A percentile compares a stretch with the other conserved stretches of the same genome.
Evolutionary conservation across 192 early-diverging fungal genomes (phyloP).

Genomic region (Pilaira anomala): DNA sequence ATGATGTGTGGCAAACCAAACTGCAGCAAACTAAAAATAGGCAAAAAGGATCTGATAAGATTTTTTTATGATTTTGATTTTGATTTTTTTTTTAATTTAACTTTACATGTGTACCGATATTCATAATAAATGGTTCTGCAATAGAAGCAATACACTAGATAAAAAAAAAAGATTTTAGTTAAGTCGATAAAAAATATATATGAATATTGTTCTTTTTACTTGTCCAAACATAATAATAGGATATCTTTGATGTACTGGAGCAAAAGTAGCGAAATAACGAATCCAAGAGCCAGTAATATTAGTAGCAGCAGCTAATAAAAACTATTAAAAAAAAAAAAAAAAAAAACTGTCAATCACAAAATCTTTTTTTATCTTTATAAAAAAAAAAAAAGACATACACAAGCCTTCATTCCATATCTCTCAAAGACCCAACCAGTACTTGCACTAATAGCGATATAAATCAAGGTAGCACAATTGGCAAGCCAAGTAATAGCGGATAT

Average conservation of each 20-base stretch:
- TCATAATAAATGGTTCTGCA: slow-evolving; percentile 18
- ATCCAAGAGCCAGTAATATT: slow-evolving; percentile 11
- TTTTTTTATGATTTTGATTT: too few species aligned
- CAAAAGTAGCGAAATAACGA: slow-evolving; percentile 16
- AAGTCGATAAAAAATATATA: too few species aligned
- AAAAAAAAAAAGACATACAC: slow-evolving; percentile 1
- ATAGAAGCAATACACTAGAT: slow-evolving; percentile 12
- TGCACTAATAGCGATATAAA: slow-evolving; percentile 11
- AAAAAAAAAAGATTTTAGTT: neutral
- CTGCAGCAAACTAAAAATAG: slow-evolving; percentile 27
- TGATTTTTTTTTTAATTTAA: neutral
- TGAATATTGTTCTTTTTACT: slow-evolving; percentile 2
- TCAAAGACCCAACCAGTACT: slow-evolving; percentile 31
- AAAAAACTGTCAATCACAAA: neutral
- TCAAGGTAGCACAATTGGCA: slow-evolving; percentile 17
- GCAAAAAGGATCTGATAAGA: neutral
- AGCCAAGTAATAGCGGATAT: slow-evolving; percentile 23
- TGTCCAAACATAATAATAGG: slow-evolving; percentile 12
- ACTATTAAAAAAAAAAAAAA: neutral
- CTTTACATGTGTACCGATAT: slow-evolving; percentile 13
- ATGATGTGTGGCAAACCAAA: slow-evolving; percentile 30
- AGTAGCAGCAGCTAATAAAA: slow-evolving; percentile 6
- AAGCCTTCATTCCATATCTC: slow-evolving; percentile 16
- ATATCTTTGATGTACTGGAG: slow-evolving; percentile 7
- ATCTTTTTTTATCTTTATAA: neutral